phyloP scores from a whole-genome alignment of 257 asterid species.

The Primulina tabacum region DNA sequence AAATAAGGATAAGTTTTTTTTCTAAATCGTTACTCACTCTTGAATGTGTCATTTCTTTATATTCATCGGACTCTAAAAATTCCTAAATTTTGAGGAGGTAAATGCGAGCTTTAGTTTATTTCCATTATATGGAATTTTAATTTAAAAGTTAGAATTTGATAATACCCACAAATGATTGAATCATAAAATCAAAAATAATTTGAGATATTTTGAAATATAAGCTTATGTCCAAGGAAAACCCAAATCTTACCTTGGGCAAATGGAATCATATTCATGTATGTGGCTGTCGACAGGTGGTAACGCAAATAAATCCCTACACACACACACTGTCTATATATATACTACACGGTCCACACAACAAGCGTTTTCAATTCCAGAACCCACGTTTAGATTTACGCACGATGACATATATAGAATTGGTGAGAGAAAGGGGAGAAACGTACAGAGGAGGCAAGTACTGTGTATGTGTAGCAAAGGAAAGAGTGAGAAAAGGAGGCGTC shows the following conservation, averaged over 20 bases:
- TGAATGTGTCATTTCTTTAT: too few relatives aligned
- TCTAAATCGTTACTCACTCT: too few relatives aligned
- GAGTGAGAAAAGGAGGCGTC: conserved; percentile 29
- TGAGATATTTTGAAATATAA: too few relatives aligned
- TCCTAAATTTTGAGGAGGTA: too few relatives aligned
- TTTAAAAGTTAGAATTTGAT: too few relatives aligned
- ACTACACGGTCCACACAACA: neutral
- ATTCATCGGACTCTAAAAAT: too few relatives aligned
- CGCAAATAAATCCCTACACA: neutral
- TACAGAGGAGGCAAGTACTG: neutral
- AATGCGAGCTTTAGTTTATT: too few relatives aligned
- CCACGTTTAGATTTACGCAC: neutral
- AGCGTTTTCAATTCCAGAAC: neutral
- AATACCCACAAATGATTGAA: too few relatives aligned
- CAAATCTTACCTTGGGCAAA: neutral
- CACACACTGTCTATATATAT: neutral
- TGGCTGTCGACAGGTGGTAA: neutral
- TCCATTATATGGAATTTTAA: too few relatives aligned
- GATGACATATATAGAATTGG: neutral
- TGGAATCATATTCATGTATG: neutral
- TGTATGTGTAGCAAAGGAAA: conserved; percentile 8
- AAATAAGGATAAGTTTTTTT: too few relatives aligned
- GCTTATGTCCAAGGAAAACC: too few relatives aligned
- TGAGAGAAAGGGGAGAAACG: neutral
- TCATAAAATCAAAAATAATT: too few relatives aligned